Percentiles rank a stretch among this genome's conserved stretches.
Conservation (phyloP, 805 yeast genomes). For the Candida sithepensis region DNA sequence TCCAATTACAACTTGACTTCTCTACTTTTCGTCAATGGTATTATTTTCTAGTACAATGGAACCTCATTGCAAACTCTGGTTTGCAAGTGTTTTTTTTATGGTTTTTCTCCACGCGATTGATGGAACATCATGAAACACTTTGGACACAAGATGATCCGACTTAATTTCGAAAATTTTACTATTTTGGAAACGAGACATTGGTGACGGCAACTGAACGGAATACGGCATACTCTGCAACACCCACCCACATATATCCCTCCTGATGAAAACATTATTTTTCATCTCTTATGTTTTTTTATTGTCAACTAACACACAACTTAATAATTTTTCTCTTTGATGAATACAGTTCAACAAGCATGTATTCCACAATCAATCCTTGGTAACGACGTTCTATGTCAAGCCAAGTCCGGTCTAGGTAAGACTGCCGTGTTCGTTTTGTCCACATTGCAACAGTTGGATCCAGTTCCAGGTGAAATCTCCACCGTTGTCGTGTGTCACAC, state of each 20-base stretch:
- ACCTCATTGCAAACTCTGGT: too few species aligned
- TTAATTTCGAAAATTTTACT: too few species aligned
- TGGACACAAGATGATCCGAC: too few species aligned
- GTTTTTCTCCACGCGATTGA: too few species aligned
- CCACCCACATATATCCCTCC: background rate
- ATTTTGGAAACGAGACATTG: too few species aligned
- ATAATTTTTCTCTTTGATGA: slow-evolving; percentile 2
- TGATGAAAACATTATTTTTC: background rate
- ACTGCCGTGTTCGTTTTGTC: slow-evolving; percentile 97
- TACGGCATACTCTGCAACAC: background rate
- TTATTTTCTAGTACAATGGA: too few species aligned
- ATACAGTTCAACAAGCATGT: slow-evolving; percentile 89
- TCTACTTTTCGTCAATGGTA: too few species aligned
- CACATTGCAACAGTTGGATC: slow-evolving; percentile 94
- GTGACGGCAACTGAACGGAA: background rate
- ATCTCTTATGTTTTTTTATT: background rate
- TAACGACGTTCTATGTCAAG: slow-evolving; percentile 97
- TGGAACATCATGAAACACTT: too few species aligned
- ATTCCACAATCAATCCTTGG: slow-evolving; percentile 98
- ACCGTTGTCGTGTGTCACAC: slow-evolving; percentile 96
- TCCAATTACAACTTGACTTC: too few species aligned
- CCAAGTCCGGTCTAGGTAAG: slow-evolving; percentile 99
- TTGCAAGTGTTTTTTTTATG: too few species aligned
- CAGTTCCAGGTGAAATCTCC: slow-evolving; percentile 94
- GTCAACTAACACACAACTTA: slow-evolving; percentile 3